These are phyloP conservation scores for Gaeumannomyces sp. DNA, from an alignment of 2,329 filamentous ascomycete species.

Conservation along the genomic window DNA sequence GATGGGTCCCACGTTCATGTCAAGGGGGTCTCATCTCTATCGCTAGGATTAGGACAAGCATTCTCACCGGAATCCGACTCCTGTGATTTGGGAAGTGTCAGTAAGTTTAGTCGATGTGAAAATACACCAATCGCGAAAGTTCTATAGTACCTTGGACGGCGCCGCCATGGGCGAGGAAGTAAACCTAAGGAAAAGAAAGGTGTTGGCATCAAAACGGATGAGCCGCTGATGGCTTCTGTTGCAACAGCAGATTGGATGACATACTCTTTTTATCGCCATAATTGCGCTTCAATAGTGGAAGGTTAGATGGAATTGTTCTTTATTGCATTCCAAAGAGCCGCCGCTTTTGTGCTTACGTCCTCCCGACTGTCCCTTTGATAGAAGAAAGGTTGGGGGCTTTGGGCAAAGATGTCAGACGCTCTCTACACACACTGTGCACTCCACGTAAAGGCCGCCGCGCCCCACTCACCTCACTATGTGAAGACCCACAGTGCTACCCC, in stretches of 20 bases:
- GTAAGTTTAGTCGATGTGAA: background rate
- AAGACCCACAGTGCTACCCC: too few species aligned
- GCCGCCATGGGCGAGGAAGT: slow-evolving; percentile 59
- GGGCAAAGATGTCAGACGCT: background rate
- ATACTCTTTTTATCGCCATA: slow-evolving; percentile 17
- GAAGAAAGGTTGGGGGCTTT: background rate
- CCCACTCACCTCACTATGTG: background rate
- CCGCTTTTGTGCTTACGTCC: background rate
- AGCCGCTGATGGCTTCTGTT: too few species aligned
- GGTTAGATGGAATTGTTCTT: background rate
- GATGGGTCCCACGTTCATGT: background rate
- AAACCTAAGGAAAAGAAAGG: slow-evolving; percentile 35
- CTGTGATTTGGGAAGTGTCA: slow-evolving; percentile 25
- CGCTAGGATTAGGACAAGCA: background rate
- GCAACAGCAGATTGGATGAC: background rate
- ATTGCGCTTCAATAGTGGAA: background rate
- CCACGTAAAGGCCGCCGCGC: too few species aligned
- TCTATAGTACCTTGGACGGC: slow-evolving; percentile 62
- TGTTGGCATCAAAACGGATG: background rate
- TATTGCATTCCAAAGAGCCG: background rate
- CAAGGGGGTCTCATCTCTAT: background rate
- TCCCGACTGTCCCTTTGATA: background rate
- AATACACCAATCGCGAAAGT: background rate
- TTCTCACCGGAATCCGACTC: slow-evolving; percentile 49
- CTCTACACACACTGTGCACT: background rate